Evolutionary conservation across 1,139 yeast species (phyloP), one percentile per base, ranked within the genome.

Genomic region (Candida sojae): DNA sequence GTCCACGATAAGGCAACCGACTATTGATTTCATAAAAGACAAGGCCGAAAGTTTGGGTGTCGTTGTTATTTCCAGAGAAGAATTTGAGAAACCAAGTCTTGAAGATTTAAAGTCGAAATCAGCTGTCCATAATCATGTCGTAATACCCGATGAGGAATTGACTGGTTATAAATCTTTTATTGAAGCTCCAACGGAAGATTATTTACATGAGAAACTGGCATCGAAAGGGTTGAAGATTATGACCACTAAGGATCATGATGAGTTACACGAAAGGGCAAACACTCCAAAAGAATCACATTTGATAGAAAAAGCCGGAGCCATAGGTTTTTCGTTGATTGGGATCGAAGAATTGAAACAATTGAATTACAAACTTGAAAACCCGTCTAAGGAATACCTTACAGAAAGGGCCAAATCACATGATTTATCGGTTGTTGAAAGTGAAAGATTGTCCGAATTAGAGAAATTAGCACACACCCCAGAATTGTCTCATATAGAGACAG

Each of bases 151-250:
- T 12, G 44, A 46, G 23, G 41, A 41, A 26, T 39, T 54, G 9
- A 28, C 53, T n/a, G 21, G 37, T 0, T 53, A 67, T 42, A 47
- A 51, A 5, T 55, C 58, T 4, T 40, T 44, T 8, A 25, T 51
- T 5, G 61, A 60, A 8, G 49, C 49, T n/a, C 74, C 74, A n/a
- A 46, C 63, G 1, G 40, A 51, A 34, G 67, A 65, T 5, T 62
- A 54, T 47, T 47, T 68, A 34, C 48, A 47, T 12, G 42, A 47
- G 6, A 61, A 62, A 43, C 62, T 64, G 4, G 50, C 53, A 21
- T 38, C 45, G 3, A 48, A 50, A 17, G 62, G 59, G 6, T 46
- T 39, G n/a, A 43, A 39, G n/a, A 7, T 47, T n/a, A 21, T 41
- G 10, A 31, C 38, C 13, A 56, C 55, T n/a, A 44, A 67, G 5